A percentile compares a stretch with the other conserved stretches of the same genome.
Conservation (phyloP, 805 yeast species). For the Sungouiella blattae region DNA sequence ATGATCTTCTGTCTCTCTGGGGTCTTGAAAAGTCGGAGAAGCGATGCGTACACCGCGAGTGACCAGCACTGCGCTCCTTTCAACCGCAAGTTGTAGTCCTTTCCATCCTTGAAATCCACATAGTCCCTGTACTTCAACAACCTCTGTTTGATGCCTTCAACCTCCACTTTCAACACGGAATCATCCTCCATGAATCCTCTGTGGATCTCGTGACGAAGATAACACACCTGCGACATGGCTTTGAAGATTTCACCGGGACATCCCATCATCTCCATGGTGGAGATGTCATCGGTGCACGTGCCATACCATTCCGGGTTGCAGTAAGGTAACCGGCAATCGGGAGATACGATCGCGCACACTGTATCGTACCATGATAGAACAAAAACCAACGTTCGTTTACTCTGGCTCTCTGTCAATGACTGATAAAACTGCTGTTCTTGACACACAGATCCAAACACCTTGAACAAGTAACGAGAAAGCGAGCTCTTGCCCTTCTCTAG, state of each 20-base stretch:
- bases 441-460: conserved; percentile 49
- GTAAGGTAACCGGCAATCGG: conserved; percentile 54
- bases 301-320: conserved; percentile 56
- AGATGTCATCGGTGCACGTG: conserved; percentile 33
- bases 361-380: conserved; percentile 63
- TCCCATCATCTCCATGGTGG: conserved; percentile 55
- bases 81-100: conserved; percentile 37
- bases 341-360: conserved; percentile 51
- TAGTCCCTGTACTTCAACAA: conserved; percentile 47
- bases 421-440: conserved; percentile 40
- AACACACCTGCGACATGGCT: conserved; percentile 44
- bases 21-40: conserved; percentile 28
- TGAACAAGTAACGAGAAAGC: conserved; percentile 45
- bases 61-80: conserved; percentile 60
- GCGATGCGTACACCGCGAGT: conserved; percentile 30
- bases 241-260: conserved; percentile 57
- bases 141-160: conserved; percentile 30
- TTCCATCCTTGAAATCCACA: conserved; percentile 22
- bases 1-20: conserved; percentile 23
- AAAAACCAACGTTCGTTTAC: conserved; percentile 47
- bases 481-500: conserved; percentile 55
- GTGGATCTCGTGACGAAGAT: conserved; percentile 25
- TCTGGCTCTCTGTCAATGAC: conserved; percentile 41
- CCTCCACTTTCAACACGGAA: conserved; percentile 14
- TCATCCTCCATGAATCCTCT: conserved; percentile 8